Evolutionary conservation across 2,329 filamentous ascomycete species (phyloP), one percentile per base, ranked within the genome.

Genomic region (Rutstroemia sp.): DNA sequence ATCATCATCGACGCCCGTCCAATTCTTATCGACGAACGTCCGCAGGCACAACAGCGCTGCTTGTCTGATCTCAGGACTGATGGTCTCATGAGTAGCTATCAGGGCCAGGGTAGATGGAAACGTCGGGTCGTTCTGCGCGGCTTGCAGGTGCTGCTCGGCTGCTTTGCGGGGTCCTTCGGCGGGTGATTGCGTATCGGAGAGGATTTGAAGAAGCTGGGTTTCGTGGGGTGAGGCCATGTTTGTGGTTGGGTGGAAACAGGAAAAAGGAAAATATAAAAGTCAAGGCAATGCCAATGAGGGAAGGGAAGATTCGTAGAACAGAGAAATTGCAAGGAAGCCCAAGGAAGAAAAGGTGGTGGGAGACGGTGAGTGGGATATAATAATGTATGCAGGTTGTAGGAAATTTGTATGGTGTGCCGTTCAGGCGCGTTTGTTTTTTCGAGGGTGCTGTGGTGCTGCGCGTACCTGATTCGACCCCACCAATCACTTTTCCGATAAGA

Each of bases 171-270:
- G 85, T 55, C 76, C 84, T 71, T 92, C 86, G 58, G 85, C 82
- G 59, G 88, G 68, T 61, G 86, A 85, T 75, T 95, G 90, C 50
- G 92, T 95, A 73, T 91, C 89, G 67, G 87, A 83, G 62, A 99
- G 85, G 71, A 97, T 81, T 73, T 86, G 85, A 66, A 94, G 85
- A 72, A 99, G 83, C 78, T 95, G 86, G 75, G 95, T 87, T 81
- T 96, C 92, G 91, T 96, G 96, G 67, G 68, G 74, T 69, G 63
- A 65, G 60, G 60, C 64, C 63, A 68, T 67, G 30, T 60, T 25
- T 9, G 25, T 21, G 19, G 19, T 4, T 45, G 17, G 19, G 19
- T 30, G 17, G 5, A 41, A 14, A 41, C 9, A 41, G 14, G n/a
- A 19, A 41, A 41, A 19, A 41, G 6, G 39, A 41, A 16, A 41